These are phyloP conservation scores for Angomonas deanei DNA, from an alignment of 208 protist species.

Conservation along the genomic window DNA sequence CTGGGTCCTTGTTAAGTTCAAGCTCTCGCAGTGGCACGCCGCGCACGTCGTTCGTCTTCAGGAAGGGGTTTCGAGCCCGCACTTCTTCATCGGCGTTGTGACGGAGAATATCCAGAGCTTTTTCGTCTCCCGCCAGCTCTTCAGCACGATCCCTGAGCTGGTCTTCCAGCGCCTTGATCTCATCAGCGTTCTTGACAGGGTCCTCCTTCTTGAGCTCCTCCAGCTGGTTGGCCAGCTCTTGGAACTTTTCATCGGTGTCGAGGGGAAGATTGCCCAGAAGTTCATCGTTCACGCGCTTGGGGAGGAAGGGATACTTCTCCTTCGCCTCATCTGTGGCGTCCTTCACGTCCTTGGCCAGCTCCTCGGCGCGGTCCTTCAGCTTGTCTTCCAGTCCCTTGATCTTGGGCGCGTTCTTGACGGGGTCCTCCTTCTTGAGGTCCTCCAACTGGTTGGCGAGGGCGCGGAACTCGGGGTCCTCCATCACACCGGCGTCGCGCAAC, in stretches of 20 bases:
- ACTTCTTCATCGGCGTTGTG: constrained; percentile 23
- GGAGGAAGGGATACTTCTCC: constrained; percentile 47
- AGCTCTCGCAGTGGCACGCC: constrained; percentile 26
- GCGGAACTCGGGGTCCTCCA: constrained; percentile 28
- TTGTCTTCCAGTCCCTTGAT: constrained; percentile 13
- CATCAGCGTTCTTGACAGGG: constrained; percentile 11
- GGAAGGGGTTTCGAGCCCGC: constrained; percentile 36
- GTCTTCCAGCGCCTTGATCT: neutral
- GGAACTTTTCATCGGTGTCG: constrained; percentile 19
- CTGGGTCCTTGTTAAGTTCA: constrained; percentile 14
- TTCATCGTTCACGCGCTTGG: constrained; percentile 30
- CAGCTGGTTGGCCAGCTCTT: constrained; percentile 16
- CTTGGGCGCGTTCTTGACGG: constrained; percentile 7
- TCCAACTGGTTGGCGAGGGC: constrained; percentile 17
- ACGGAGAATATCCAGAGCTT: constrained; percentile 19
- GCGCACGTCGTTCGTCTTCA: constrained; percentile 22
- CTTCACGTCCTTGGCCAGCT: constrained; percentile 16
- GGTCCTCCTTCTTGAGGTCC: constrained; percentile 11
- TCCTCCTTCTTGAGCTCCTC: constrained; percentile 15
- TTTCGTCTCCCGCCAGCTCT: constrained; percentile 13
- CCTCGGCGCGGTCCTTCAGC: constrained; percentile 12
- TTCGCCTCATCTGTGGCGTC: constrained; percentile 24
- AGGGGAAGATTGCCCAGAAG: constrained; percentile 35
- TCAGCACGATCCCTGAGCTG: constrained; percentile 8
- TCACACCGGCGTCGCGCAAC: constrained; percentile 18